Conservation (phyloP, 495 filamentous ascomycete genomes). For the Ramalina intermedia region DNA sequence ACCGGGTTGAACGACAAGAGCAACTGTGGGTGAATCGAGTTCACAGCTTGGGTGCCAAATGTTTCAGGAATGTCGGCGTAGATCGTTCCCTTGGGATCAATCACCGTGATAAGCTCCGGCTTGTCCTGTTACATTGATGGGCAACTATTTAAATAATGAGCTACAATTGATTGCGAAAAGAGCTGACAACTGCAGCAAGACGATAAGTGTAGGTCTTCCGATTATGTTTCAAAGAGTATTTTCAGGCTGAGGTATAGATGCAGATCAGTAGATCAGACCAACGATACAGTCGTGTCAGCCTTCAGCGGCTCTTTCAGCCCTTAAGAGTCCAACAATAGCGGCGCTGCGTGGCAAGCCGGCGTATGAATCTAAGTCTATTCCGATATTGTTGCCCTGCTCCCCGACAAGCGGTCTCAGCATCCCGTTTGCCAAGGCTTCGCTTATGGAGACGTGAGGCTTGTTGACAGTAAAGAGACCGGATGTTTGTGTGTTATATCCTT, state of each 20-base stretch:
- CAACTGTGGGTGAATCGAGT: conserved; percentile 1
- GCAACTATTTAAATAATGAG: neutral
- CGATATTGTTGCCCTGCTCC: conserved; percentile 20
- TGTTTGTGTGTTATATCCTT: conserved; percentile 12
- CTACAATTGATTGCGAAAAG: neutral
- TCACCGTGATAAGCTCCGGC: conserved; percentile 3
- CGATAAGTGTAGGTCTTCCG: conserved; percentile 7
- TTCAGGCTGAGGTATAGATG: conserved; percentile 14
- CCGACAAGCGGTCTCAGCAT: conserved; percentile 16
- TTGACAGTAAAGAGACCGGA: conserved; percentile 15
- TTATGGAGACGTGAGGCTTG: conserved; percentile 9
- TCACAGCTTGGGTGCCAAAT: conserved; percentile 2
- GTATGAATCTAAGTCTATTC: conserved; percentile 26
- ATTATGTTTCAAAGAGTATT: conserved; percentile 4
- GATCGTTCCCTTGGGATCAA: conserved; percentile 6
- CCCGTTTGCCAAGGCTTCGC: conserved; percentile 9
- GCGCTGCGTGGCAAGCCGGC: conserved; percentile 23
- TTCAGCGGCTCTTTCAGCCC: conserved; percentile 11
- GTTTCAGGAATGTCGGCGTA: conserved; percentile 9
- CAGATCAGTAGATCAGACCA: conserved; percentile 19
- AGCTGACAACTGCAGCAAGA: neutral
- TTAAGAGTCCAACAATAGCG: conserved; percentile 20
- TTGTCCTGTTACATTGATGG: neutral
- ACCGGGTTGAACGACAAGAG: conserved; percentile 4
- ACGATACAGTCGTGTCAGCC: conserved; percentile 17